phyloP scores from a whole-genome alignment of 2,329 filamentous ascomycete genomes.

The Fusarium oligoseptatum region DNA sequence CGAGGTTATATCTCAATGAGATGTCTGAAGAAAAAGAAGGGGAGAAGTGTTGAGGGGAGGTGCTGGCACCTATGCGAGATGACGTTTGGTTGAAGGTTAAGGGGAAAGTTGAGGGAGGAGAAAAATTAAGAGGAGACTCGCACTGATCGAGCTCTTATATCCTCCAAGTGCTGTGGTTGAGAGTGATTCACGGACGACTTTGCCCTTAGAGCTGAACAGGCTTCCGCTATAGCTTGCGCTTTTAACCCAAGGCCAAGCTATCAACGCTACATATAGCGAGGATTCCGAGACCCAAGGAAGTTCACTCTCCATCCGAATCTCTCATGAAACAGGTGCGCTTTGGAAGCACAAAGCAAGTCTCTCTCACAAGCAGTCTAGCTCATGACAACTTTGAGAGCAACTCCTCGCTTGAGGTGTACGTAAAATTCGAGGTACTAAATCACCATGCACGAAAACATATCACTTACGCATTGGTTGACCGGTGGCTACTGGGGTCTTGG shows the following conservation, averaged over 20 bases:
- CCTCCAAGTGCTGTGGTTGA: neutral
- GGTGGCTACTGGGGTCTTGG: constrained; percentile 77
- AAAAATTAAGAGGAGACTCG: neutral
- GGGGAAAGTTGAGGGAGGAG: neutral
- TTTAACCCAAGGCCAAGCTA: neutral
- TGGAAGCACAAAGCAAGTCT: neutral
- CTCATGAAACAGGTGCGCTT: neutral
- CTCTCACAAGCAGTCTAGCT: neutral
- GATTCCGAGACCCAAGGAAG: neutral
- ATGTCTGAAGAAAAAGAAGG: neutral
- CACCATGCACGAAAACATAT: constrained; percentile 3
- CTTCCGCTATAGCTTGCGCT: constrained; percentile 14
- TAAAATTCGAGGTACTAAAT: neutral
- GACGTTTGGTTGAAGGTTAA: neutral
- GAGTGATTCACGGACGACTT: constrained; percentile 32
- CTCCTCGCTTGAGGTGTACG: constrained; percentile 21
- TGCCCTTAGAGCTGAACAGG: neutral
- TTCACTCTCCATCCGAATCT: neutral
- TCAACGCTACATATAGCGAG: neutral
- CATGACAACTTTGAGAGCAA: constrained; percentile 3
- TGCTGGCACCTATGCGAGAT: neutral
- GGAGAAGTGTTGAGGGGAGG: neutral
- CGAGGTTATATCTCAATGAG: neutral
- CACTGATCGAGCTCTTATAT: constrained; percentile 29
- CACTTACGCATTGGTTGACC: constrained; percentile 84